These are phyloP conservation scores for Quercus tomentella DNA, from an alignment of 331 rosid species.

Conservation along the genomic window DNA sequence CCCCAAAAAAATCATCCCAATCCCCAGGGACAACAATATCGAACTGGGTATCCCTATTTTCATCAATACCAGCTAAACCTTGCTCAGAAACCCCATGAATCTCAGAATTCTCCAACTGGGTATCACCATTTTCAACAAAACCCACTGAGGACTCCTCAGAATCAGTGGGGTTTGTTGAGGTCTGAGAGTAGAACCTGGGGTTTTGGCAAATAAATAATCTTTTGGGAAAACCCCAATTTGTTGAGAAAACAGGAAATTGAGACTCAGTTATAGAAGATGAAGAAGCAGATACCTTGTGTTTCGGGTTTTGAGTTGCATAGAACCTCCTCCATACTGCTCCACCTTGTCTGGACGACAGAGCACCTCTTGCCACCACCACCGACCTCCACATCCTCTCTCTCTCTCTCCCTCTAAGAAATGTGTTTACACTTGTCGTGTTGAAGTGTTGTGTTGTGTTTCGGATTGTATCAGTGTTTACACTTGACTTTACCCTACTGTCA, in stretches of 20 bases:
- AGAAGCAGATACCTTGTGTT: not conserved
- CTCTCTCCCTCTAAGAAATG: not conserved
- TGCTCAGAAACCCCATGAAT: not conserved
- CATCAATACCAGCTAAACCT: not conserved
- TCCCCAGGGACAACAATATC: slow-evolving; percentile 1
- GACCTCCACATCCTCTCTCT: not conserved
- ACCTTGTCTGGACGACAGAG: not conserved
- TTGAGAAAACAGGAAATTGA: not conserved
- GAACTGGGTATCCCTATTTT: slow-evolving; percentile 9
- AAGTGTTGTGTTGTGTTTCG: too few relatives aligned
- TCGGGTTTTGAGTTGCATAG: slow-evolving; percentile 8
- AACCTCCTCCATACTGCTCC: slow-evolving; percentile 1
- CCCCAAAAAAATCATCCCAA: not conserved
- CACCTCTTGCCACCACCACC: not conserved
- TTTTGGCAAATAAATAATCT: not conserved
- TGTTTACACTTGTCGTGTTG: too few relatives aligned
- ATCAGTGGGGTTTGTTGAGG: not conserved
- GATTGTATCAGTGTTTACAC: too few relatives aligned
- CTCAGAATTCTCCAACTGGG: not conserved
- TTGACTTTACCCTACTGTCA: not conserved
- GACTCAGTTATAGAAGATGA: not conserved
- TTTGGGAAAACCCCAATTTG: not conserved
- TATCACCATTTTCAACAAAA: slow-evolving; percentile 9
- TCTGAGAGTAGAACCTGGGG: slow-evolving; percentile 25
- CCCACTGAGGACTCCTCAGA: not conserved